A percentile compares a stretch with the other conserved stretches of the same genome.
These are phyloP conservation scores for Globisporangium ultimum DNA, from an alignment of 352 stramenopile genomes.

Conservation along the genomic window DNA sequence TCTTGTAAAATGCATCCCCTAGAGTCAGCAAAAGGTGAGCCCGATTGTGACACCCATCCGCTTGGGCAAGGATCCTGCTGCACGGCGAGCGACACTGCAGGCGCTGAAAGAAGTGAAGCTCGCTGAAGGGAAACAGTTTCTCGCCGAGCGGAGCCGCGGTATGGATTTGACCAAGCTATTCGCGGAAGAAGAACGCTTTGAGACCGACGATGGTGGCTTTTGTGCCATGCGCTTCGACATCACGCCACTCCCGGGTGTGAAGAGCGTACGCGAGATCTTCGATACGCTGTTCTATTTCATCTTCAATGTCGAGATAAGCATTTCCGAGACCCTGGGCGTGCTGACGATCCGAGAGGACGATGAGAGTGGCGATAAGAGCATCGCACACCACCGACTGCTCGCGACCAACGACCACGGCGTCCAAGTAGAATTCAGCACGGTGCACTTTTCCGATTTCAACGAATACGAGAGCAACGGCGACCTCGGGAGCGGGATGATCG, in stretches of 20 bases:
- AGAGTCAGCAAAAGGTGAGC: conserved; percentile 13
- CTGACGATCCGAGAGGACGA: conserved; percentile 53
- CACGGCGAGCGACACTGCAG: not conserved
- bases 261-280: conserved; percentile 33
- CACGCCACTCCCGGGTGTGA: conserved; percentile 26
- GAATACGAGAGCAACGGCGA: conserved; percentile 5
- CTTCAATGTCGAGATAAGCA: conserved; percentile 42
- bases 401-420: conserved; percentile 21
- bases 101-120: conserved; percentile 5
- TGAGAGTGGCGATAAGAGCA: conserved; percentile 29
- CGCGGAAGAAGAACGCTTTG: conserved; percentile 24
- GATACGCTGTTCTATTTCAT: conserved; percentile 36
- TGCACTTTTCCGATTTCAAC: conserved; percentile 28
- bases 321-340: conserved; percentile 40
- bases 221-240: conserved; percentile 36
- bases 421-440: conserved; percentile 30
- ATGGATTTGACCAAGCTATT: conserved; percentile 10
- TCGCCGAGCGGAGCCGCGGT: not conserved
- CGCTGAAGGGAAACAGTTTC: not conserved
- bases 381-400: conserved; percentile 38
- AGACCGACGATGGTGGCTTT: conserved; percentile 25
- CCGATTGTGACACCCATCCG: conserved; percentile 31
- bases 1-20: too few species aligned
- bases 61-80: conserved; percentile 2
- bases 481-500: conserved; percentile 24